A percentile compares a stretch with the other conserved stretches of the same genome.
phyloP scores from a whole-genome alignment of 2,329 filamentous ascomycete species.

The Paraphaeosphaeria minitans region DNA sequence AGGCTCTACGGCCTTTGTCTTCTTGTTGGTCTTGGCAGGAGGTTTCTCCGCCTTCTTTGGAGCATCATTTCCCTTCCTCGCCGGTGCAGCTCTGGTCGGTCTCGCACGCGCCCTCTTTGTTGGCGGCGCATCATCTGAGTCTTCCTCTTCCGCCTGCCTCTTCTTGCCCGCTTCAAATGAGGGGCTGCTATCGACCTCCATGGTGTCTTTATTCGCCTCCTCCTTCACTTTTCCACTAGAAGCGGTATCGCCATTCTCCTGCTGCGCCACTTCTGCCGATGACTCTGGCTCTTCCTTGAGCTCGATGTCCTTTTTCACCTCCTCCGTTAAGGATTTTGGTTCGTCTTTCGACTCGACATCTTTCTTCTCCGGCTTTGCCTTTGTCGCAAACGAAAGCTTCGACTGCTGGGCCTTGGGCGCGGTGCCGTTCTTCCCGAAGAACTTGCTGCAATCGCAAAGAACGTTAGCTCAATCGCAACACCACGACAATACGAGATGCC shows the following conservation, averaged over 20 bases:
- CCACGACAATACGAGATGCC: slow-evolving; percentile 20
- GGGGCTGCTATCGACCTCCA: slow-evolving; percentile 35
- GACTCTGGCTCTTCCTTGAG: slow-evolving; percentile 8
- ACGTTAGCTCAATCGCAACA: slow-evolving; percentile 17
- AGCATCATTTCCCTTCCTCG: slow-evolving; percentile 21
- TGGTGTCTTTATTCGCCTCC: slow-evolving; percentile 24
- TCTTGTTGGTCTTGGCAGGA: slow-evolving; percentile 21
- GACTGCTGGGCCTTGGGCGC: slow-evolving; percentile 72
- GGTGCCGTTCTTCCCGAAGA: slow-evolving; percentile 73
- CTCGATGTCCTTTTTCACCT: slow-evolving; percentile 4
- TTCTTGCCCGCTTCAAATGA: slow-evolving; percentile 36
- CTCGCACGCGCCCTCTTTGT: slow-evolving; percentile 44
- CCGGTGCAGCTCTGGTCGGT: slow-evolving; percentile 23
- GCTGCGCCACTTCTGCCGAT: slow-evolving; percentile 22
- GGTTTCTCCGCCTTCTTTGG: slow-evolving; percentile 30
- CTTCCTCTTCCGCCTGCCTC: slow-evolving; percentile 29
- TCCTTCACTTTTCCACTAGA: slow-evolving; percentile 26
- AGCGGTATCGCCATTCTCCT: slow-evolving; percentile 22
- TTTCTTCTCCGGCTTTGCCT: slow-evolving; percentile 49
- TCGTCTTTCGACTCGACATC: slow-evolving; percentile 26
- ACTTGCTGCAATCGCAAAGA: slow-evolving; percentile 66
- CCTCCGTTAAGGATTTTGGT: slow-evolving; percentile 20
- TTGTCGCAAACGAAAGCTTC: slow-evolving; percentile 74
- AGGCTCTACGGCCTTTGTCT: slow-evolving; percentile 19
- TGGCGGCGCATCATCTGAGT: slow-evolving; percentile 45